Percentiles rank a stretch among this genome's conserved stretches.
Conservation (phyloP, 2,329 filamentous ascomycete species). For the Penicillium brevicompactum region DNA sequence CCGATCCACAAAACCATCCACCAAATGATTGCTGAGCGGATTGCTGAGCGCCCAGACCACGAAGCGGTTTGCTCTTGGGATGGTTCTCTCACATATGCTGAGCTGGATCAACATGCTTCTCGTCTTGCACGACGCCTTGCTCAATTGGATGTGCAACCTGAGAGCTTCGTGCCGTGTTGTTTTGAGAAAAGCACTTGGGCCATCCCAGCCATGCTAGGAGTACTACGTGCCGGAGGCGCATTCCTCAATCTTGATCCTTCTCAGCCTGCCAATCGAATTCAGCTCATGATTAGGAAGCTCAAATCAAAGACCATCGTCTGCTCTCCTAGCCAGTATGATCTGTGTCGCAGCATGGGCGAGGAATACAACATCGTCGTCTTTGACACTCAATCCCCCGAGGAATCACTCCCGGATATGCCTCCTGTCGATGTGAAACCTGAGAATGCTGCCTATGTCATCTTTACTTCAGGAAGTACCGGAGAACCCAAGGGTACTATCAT, state of each 20-base stretch:
- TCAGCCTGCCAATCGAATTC: slow-evolving; percentile 10
- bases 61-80: slow-evolving; percentile 18
- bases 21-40: slow-evolving; percentile 5
- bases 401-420: not conserved
- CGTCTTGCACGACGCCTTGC: slow-evolving; percentile 5
- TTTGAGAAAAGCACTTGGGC: slow-evolving; percentile 16
- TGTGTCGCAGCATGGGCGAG: slow-evolving; percentile 2
- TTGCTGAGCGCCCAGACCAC: not conserved
- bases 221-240: slow-evolving; percentile 13
- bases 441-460: slow-evolving; percentile 14
- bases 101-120: slow-evolving; percentile 12
- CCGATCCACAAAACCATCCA: slow-evolving; percentile 9
- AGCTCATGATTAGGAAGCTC: slow-evolving; percentile 10
- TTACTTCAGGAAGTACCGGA: slow-evolving; percentile 17
- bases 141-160: slow-evolving; percentile 2
- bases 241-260: slow-evolving; percentile 15
- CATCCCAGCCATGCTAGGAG: slow-evolving; percentile 10
- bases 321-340: slow-evolving; percentile 8
- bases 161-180: slow-evolving; percentile 10
- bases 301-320: slow-evolving; percentile 10
- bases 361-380: slow-evolving; percentile 7
- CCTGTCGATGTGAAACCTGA: not conserved
- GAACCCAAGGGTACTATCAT: slow-evolving; percentile 17
- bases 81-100: slow-evolving; percentile 12
- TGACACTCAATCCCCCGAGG: not conserved